Evolutionary conservation across 768 basidiomycete species (phyloP), one percentile per base, ranked within the genome.

Genomic region (Suillus hirtellus): DNA sequence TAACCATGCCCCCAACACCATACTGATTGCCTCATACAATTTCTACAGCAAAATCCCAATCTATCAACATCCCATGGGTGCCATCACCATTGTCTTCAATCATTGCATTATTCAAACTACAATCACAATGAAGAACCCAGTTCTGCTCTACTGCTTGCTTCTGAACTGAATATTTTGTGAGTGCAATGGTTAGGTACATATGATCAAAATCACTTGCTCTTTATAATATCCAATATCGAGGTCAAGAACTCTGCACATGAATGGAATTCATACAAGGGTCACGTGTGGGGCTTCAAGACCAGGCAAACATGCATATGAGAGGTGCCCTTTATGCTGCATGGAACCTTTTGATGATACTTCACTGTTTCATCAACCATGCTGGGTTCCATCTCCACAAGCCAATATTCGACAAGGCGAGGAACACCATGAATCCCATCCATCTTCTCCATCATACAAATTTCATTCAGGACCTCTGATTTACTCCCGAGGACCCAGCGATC

Each of bases 401-500:
- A 34, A 10, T 49, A 19, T 6, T 64, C 46, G 5, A 67, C 8
- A 4, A 64, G 63, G 7, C 11, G 0, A 1, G 60, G 65, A 14
- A 63, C 14, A 17, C 61, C 64, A 38, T 46, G 14, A 10, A 67
- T 42, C 1, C 11, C 37, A 7, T 60, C n/a, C 19, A 67, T 60
- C 7, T 50, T 60, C 6, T 37, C 15, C 4, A 67, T n/a, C 11
- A 67, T 67, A 17, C 2, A 38, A 4, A 50, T 47, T n/a, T 67
- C 55, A 0, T 58, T 62, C 10, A 53, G 55, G 38, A 64, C 62
- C 15, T 59, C 15, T 1, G 38, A 19, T 4, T 50, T 50, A 14
- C 60, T 44, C 10, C 27, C 1, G 14, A 50, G 27, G 8, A 64
- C 60, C 66, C 63, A 66, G 1, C 38, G 27, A 27, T 66, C 60